These are phyloP conservation scores for Aspergillus carlsbadensis DNA, from an alignment of 495 filamentous ascomycete genomes.

Conservation along the genomic window DNA sequence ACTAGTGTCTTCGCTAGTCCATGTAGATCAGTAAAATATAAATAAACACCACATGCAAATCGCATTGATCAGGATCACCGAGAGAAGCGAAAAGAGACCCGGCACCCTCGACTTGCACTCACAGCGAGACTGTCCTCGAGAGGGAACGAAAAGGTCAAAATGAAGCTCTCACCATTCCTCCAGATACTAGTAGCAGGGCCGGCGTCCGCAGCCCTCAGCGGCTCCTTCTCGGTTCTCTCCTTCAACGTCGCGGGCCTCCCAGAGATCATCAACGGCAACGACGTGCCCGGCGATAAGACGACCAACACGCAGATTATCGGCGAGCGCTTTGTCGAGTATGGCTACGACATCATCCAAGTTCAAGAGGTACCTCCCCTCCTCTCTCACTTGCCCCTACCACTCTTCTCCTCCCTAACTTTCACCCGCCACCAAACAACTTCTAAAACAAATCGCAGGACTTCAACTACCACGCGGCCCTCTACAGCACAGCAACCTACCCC, in stretches of 20 bases:
- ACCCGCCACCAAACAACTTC: too few species aligned
- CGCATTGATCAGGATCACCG: too few species aligned
- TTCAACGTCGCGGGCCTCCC: constrained; percentile 65
- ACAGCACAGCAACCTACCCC: constrained; percentile 52
- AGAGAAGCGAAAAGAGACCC: too few species aligned
- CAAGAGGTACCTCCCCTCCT: constrained; percentile 46
- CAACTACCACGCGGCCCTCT: constrained; percentile 62
- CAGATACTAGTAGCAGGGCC: too few species aligned
- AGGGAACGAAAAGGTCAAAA: too few species aligned
- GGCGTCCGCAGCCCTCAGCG: constrained; percentile 8
- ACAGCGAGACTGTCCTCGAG: too few species aligned
- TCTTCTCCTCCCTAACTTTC: too few species aligned
- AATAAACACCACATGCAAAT: too few species aligned
- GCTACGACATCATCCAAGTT: constrained; percentile 58
- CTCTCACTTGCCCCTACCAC: background rate
- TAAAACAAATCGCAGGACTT: constrained; percentile 44
- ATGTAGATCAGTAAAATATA: too few species aligned
- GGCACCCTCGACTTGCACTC: too few species aligned
- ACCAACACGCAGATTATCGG: constrained; percentile 50
- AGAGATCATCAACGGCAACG: constrained; percentile 49
- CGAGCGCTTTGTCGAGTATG: constrained; percentile 46
- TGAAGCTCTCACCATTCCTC: too few species aligned
- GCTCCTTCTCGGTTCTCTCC: constrained; percentile 49
- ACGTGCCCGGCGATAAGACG: constrained; percentile 52
- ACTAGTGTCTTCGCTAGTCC: too few species aligned